Evolutionary conservation across 2,329 filamentous ascomycete species (phyloP), one percentile per base, ranked within the genome.

Genomic region (Fusarium udum): DNA sequence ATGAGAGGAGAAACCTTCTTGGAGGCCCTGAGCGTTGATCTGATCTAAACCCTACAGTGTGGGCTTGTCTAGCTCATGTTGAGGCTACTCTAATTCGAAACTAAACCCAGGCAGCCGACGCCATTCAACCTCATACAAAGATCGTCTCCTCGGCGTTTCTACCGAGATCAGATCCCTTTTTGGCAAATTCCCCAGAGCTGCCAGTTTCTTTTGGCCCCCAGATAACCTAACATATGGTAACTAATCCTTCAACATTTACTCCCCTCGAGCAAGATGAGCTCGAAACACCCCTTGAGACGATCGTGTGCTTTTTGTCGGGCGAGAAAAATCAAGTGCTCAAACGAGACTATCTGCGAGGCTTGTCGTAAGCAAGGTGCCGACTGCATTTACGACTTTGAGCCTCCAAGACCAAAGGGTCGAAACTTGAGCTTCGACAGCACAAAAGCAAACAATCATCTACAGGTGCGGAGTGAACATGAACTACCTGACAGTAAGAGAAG

Each of bases 351-450:
- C 42, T 82, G 81, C 75, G 79, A 82, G 62, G 81, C 81, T 32
- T 82, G 81, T 51, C 79, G 80, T 45, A 77, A 79, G 43, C 81
- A 82, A 61, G 80, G 79, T 15, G 79, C 78, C 53, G 80, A 82
- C 70, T 82, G 81, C 70, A 82, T 82, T 71, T 82, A 82, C 75
- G 81, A 82, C 70, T 82, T 81, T 62, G 81, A 82, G 59, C 76
- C 80, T 12, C 72, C 77, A 12, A 77, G 80, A 28, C 67, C 76
- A 48, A 82, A 80, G 70, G 60, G 70, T 24, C 75, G 80, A 16
- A 75, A 78, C 45, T 53, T 73, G 40, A 79, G 77, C 61, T 72
- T 77, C 26, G 79, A 80, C 59, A 76, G 73, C 64, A 71, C 59
- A 42, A 75, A 75, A 26, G 61, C 46, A 42, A 69, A 65, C 63